These are phyloP conservation scores for Cornus controversa DNA, from an alignment of 148 eudicot genomes.

Conservation along the genomic window DNA sequence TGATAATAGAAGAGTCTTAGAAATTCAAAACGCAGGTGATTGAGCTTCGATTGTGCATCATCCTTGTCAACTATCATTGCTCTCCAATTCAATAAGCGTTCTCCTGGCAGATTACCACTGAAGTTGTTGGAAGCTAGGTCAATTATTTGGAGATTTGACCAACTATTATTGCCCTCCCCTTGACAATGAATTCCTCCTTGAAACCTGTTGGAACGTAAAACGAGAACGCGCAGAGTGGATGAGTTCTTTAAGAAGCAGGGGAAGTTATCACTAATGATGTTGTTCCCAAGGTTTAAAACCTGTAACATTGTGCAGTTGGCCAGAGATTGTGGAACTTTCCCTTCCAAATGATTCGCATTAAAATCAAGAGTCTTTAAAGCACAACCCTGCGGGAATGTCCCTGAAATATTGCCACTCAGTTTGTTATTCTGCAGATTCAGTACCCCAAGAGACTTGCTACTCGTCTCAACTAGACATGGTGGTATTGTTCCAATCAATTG, in stretches of 20 bases:
- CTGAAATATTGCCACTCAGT: constrained; percentile 2
- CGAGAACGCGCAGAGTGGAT: constrained; percentile 8
- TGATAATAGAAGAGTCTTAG: constrained; percentile 15
- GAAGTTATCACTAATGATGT: constrained; percentile 18
- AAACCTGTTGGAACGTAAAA: constrained; percentile 14
- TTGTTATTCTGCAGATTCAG: constrained; percentile 9
- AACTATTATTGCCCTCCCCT: neutral
- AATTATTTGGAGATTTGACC: constrained; percentile 28
- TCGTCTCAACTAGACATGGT: constrained; percentile 15
- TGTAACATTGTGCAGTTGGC: constrained; percentile 16
- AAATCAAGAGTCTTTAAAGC: constrained; percentile 21
- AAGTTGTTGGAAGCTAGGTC: constrained; percentile 32
- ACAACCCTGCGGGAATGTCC: constrained; percentile 12
- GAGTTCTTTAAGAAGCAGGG: constrained; percentile 20
- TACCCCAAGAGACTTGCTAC: neutral
- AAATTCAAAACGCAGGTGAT: neutral
- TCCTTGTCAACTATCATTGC: constrained; percentile 7
- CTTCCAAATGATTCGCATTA: constrained; percentile 16
- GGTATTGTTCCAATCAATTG: constrained; percentile 13
- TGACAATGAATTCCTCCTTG: constrained; percentile 8
- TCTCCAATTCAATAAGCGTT: constrained; percentile 18
- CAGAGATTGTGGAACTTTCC: constrained; percentile 20
- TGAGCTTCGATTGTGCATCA: constrained; percentile 14
- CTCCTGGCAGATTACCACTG: constrained; percentile 13
- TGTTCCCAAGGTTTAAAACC: constrained; percentile 27